Evolutionary conservation across 805 yeast species (phyloP).

Genomic region (Debaryomyces hansenii): DNA sequence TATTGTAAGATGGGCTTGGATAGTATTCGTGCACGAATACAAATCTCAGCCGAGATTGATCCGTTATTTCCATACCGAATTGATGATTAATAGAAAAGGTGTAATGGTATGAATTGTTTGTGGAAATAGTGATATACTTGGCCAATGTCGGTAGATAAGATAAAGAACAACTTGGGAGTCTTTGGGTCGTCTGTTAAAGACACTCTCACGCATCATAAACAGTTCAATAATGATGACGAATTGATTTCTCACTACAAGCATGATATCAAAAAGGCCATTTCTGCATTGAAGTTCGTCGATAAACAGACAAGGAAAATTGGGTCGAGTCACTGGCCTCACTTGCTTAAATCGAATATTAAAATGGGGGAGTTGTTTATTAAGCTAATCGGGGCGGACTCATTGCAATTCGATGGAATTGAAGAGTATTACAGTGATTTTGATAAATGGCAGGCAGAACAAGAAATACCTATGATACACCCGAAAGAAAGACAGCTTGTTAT

Average conservation of each 20-base stretch:
- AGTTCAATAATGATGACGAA: constrained; percentile 36
- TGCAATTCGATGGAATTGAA: constrained; percentile 35
- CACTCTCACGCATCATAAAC: constrained; percentile 10
- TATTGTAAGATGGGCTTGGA: too few species aligned
- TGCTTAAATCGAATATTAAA: constrained; percentile 33
- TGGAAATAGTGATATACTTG: neutral
- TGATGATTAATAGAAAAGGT: too few species aligned
- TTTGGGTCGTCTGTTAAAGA: constrained; percentile 14
- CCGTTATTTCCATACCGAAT: neutral
- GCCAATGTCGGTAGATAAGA: constrained; percentile 10
- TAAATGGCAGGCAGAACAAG: constrained; percentile 23
- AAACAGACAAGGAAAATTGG: constrained; percentile 24
- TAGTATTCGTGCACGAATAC: neutral
- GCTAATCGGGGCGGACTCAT: constrained; percentile 33
- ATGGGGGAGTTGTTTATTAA: constrained; percentile 28
- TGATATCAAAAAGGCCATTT: constrained; percentile 40
- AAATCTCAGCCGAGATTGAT: neutral
- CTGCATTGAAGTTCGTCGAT: constrained; percentile 43
- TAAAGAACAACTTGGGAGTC: constrained; percentile 7
- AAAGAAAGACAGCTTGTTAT: constrained; percentile 28
- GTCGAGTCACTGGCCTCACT: constrained; percentile 24
- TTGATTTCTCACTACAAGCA: constrained; percentile 42
- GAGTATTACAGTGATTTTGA: constrained; percentile 32
- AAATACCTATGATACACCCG: constrained; percentile 35
- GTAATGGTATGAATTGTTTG: too few species aligned